A percentile compares a stretch with the other conserved stretches of the same genome.
Conservation (phyloP, 345 rosid genomes). For the Hirschfeldia incana region DNA sequence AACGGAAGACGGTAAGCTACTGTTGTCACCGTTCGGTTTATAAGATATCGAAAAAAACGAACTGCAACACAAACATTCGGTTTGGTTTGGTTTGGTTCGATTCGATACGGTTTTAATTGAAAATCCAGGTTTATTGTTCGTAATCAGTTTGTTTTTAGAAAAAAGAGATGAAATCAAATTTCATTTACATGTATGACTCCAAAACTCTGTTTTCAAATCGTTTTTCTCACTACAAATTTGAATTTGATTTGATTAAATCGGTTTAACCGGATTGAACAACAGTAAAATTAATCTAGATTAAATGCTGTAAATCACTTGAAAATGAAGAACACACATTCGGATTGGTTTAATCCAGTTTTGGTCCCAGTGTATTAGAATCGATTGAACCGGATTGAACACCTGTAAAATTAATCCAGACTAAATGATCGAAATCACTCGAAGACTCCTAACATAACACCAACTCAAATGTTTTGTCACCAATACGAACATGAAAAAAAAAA, state of each 20-base stretch:
- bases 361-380: too few species aligned
- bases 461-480: background rate
- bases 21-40: background rate
- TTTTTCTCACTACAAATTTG: background rate
- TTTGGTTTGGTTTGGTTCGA: background rate
- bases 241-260: background rate
- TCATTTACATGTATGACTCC: too few species aligned
- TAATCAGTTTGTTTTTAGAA: too few species aligned
- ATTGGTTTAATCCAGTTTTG: too few species aligned
- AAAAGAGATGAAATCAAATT: background rate
- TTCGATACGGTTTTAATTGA: background rate
- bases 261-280: background rate
- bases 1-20: background rate
- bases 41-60: background rate
- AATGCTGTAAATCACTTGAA: background rate
- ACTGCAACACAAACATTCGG: background rate
- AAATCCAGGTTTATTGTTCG: too few species aligned
- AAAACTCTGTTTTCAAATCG: background rate
- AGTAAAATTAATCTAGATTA: background rate
- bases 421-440: too few species aligned
- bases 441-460: too few species aligned
- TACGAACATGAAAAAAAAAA: background rate
- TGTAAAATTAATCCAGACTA: too few species aligned
- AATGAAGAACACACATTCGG: too few species aligned
- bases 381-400: too few species aligned